phyloP scores from a whole-genome alignment of 2,329 filamentous ascomycete species.

The Cryphonectria naterciae region DNA sequence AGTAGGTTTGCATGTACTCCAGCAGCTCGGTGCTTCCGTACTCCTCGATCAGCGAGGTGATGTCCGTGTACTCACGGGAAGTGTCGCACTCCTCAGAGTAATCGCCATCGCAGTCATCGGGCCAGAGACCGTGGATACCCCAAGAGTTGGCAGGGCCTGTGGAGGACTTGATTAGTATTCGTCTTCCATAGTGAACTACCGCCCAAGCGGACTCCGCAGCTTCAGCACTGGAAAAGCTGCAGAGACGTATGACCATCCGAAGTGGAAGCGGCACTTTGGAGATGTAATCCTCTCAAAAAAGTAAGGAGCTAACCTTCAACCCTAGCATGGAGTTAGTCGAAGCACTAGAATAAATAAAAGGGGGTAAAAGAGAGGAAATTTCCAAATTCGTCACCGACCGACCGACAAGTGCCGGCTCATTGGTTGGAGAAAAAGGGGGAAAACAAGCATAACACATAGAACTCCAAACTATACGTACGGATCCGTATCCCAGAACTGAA shows the following conservation, averaged over 20 bases:
- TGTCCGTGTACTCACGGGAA: constrained; percentile 24
- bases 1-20: constrained; percentile 25
- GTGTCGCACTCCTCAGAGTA: constrained; percentile 21
- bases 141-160: constrained; percentile 26
- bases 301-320: constrained; percentile 18
- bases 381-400: background rate
- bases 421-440: background rate
- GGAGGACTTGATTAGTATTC: background rate
- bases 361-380: background rate
- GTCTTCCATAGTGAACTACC: background rate
- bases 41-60: constrained; percentile 23
- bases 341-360: background rate
- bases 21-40: constrained; percentile 22
- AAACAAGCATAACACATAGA: background rate
- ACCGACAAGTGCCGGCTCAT: background rate
- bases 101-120: constrained; percentile 25
- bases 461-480: constrained; percentile 7
- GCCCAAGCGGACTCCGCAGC: background rate
- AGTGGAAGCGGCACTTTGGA: background rate
- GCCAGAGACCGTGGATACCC: constrained; percentile 29
- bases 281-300: background rate
- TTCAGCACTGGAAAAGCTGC: background rate
- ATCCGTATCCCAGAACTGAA: constrained; percentile 29
- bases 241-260: no score
- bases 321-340: background rate